phyloP scores from a whole-genome alignment of 345 rosid species.

The Erysimum cheiranthoides region DNA sequence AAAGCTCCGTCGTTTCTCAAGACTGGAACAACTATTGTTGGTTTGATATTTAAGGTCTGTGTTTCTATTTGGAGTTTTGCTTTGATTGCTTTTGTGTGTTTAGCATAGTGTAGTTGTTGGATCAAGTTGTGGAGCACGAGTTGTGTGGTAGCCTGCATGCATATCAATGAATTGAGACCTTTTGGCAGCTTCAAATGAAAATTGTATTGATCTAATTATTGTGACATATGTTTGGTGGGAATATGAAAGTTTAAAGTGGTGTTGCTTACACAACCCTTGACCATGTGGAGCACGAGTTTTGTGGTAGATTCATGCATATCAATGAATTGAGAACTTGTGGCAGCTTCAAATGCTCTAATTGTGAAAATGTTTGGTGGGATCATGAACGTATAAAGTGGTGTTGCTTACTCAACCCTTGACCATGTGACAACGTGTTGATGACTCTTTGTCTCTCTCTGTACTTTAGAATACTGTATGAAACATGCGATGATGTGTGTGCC shows the following conservation, averaged over 20 bases:
- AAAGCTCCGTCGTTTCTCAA: slow-evolving; percentile 72
- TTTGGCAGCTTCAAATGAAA: not conserved
- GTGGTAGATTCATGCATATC: not conserved
- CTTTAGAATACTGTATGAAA: not conserved
- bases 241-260: not conserved
- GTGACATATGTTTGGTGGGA: not conserved
- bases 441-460: not conserved
- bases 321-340: not conserved
- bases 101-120: slow-evolving; percentile 7
- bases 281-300: not conserved
- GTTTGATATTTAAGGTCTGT: slow-evolving; percentile 73
- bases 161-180: not conserved
- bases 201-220: not conserved
- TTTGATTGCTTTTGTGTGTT: not conserved
- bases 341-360: not conserved
- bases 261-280: slow-evolving; percentile 3
- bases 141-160: not conserved
- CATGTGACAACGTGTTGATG: not conserved
- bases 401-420: slow-evolving; percentile 1
- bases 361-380: not conserved
- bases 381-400: not conserved
- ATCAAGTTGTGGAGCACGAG: not conserved
- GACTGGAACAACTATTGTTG: slow-evolving; percentile 98
- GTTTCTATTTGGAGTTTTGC: not conserved
- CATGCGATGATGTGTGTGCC: not conserved